phyloP scores from a whole-genome alignment of 2,329 filamentous ascomycete species.

The Aspergillus fumigatus region DNA sequence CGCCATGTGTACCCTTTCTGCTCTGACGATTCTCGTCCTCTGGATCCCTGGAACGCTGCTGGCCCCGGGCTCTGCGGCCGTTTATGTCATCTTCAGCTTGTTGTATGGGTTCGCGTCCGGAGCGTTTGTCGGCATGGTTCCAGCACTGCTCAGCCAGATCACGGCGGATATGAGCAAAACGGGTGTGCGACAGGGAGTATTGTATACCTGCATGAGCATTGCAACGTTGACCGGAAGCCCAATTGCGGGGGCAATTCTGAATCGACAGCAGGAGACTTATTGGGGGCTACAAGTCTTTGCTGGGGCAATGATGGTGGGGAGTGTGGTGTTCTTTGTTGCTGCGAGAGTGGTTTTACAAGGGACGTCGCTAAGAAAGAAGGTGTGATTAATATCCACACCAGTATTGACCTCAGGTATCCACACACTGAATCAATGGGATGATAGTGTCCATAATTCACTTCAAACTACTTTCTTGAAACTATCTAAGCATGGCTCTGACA shows the following conservation, averaged over 20 bases:
- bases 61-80: conserved; percentile 45
- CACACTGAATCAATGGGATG: too few relatives aligned
- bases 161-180: conserved; percentile 60
- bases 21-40: conserved; percentile 48
- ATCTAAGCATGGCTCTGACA: too few relatives aligned
- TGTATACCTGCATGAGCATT: conserved; percentile 58
- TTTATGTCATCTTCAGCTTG: conserved; percentile 58
- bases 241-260: conserved; percentile 58
- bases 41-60: conserved; percentile 40
- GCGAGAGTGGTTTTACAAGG: conserved; percentile 3
- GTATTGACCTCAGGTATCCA: not conserved
- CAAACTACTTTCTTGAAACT: too few relatives aligned
- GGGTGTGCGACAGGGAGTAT: conserved; percentile 59
- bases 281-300: conserved; percentile 64
- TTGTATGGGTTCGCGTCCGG: conserved; percentile 66
- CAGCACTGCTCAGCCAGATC: conserved; percentile 65
- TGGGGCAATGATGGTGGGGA: conserved; percentile 45
- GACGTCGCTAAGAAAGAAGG: not conserved
- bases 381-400: not conserved
- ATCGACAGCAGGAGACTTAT: conserved; percentile 49
- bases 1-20: conserved; percentile 37
- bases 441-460: too few relatives aligned
- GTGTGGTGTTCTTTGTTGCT: conserved; percentile 33
- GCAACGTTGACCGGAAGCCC: conserved; percentile 63
- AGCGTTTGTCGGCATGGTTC: conserved; percentile 57